These are phyloP conservation scores for Neocatenulostroma microsporum DNA, from an alignment of 2,329 filamentous ascomycete species.

Conservation along the genomic window DNA sequence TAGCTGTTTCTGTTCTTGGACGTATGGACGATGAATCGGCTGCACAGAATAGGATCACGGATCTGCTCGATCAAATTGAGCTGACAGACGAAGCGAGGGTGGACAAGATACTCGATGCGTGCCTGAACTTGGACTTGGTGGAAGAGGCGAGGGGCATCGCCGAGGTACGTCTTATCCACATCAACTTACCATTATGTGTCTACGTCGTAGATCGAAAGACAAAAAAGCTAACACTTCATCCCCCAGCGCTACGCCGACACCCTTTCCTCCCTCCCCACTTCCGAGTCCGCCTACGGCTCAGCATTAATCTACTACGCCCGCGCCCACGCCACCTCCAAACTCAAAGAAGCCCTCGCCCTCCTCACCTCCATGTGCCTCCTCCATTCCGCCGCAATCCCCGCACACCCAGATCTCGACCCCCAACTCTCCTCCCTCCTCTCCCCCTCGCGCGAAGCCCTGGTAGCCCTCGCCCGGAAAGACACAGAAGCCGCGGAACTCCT, in stretches of 20 bases:
- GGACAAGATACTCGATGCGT: conserved; percentile 71
- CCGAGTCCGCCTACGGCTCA: conserved; percentile 75
- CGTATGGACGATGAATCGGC: conserved; percentile 66
- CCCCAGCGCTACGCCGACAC: conserved; percentile 80
- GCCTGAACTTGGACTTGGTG: conserved; percentile 69
- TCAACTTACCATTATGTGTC: neutral
- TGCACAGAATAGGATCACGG: conserved; percentile 65
- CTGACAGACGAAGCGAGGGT: conserved; percentile 64
- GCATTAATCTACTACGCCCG: conserved; percentile 87
- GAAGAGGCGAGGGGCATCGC: conserved; percentile 73
- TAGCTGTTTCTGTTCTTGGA: conserved; percentile 74
- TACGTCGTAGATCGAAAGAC: no score
- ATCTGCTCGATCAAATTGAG: conserved; percentile 65
- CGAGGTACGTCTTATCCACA: conserved; percentile 53
- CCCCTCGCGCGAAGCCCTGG: conserved; percentile 63
- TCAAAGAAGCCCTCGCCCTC: conserved; percentile 77
- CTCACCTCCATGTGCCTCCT: conserved; percentile 82
- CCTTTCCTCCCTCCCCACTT: conserved; percentile 52
- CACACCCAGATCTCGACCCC: conserved; percentile 62
- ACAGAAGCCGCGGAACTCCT: conserved; percentile 74
- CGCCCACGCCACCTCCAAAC: conserved; percentile 67
- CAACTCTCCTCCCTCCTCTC: conserved; percentile 62
- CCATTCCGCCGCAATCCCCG: conserved; percentile 73
- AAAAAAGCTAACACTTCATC: conserved; percentile 15
- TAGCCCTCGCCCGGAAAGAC: conserved; percentile 64